Evolutionary conservation across 352 stramenopile species (phyloP), one percentile per base, ranked within the genome.

Genomic region (Phytophthora constricta): DNA sequence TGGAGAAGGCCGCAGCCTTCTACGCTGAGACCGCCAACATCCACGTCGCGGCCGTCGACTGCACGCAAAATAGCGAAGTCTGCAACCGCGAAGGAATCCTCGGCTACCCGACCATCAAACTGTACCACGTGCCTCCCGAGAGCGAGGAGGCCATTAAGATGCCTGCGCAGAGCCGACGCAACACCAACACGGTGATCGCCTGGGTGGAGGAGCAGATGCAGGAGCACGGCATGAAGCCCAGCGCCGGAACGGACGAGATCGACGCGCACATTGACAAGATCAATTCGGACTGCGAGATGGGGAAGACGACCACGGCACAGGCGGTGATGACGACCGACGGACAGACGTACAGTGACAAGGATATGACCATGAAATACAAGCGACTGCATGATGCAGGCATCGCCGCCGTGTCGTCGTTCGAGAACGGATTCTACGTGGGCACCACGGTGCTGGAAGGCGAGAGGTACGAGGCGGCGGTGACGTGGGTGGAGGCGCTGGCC

Each of bases 391-490:
- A 94, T 43, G 84, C 84, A 19, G 86, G 82, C 8, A 76, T 82
- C 16, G 82, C 86, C 1, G 82, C 82, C 1, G 70, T 87, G 11
- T 87, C 87, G 45, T 88, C 82, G 5, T 77, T 94, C 51, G 86
- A 94, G 58, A 90, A 84, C 33, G 79, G 79, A 39, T 84, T 94
- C 26, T 93, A 93, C 62, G 77, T 93, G 13, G 86, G 84, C 56
- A 79, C 70, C 19, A 76, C 70, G 19, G 58, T 84, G 57, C 62
- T 93, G 25, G 79, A 91, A 31, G 81, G 77, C 42, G 75, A 86
- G 56, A 77, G 82, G 20, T 91, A 89, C 42, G 62, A 74, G 2
- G 84, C 84, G 0, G 86, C 84, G 28, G 48, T 90, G 34, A 59
- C 65, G 49, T 94, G 82, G 83, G 69, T 94, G 37, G 67, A 79